These are phyloP conservation scores for Tetracentron sinense DNA, from an alignment of 164 flowering plant genomes.

Conservation along the genomic window DNA sequence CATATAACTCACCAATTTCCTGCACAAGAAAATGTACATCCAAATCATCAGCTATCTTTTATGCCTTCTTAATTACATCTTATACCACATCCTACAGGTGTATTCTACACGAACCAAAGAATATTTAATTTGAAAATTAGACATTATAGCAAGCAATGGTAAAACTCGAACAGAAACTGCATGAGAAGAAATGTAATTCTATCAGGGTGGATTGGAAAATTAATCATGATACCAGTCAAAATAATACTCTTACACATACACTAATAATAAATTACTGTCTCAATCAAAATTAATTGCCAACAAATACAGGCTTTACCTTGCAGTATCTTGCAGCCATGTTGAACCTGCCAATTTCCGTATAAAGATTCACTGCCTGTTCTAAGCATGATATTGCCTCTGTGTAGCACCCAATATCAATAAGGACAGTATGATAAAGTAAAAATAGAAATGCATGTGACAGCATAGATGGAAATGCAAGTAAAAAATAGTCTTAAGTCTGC, in stretches of 20 bases:
- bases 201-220: neutral
- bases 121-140: too few species aligned
- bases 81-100: neutral
- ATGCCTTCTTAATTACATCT: neutral
- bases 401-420: conserved; percentile 5
- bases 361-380: conserved; percentile 54
- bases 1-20: conserved; percentile 84
- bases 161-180: too few species aligned
- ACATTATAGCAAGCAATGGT: neutral
- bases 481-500: too few species aligned
- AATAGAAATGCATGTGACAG: neutral
- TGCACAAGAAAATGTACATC: conserved; percentile 23
- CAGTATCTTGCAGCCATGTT: conserved; percentile 87
- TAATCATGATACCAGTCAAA: neutral
- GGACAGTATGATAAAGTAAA: neutral
- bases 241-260: neutral
- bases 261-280: too few species aligned
- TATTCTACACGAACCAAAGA: neutral
- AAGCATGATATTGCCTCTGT: conserved; percentile 80
- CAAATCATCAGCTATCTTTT: neutral
- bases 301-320: conserved; percentile 44
- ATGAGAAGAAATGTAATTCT: too few species aligned
- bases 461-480: neutral
- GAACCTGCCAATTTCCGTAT: conserved; percentile 76
- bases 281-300: neutral